phyloP scores from a whole-genome alignment of 306 rosid species.

The Oxytropis ochrocephala region DNA sequence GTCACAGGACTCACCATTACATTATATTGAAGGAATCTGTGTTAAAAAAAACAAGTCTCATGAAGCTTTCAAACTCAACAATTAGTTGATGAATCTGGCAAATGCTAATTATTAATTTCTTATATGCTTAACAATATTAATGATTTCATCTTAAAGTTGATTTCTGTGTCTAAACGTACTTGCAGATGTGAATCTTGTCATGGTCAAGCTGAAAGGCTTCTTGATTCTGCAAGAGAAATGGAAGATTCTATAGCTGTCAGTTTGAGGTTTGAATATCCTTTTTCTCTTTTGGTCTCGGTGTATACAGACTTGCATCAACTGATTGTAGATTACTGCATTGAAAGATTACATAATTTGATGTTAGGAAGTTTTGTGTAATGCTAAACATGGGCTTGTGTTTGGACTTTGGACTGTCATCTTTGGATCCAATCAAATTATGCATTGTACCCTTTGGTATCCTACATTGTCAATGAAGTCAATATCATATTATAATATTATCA shows the following conservation, averaged over 20 bases:
- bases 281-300: neutral
- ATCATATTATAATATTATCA: neutral
- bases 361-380: slow-evolving; percentile 4
- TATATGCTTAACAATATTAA: neutral
- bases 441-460: neutral
- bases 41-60: slow-evolving; percentile 8
- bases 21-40: slow-evolving; percentile 1
- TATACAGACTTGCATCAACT: neutral
- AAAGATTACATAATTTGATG: slow-evolving; percentile 3
- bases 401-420: slow-evolving; percentile 5
- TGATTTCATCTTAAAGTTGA: slow-evolving; percentile 18
- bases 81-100: slow-evolving; percentile 4
- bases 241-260: slow-evolving; percentile 96
- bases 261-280: slow-evolving; percentile 63
- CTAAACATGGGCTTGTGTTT: neutral
- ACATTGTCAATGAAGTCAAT: neutral
- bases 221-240: slow-evolving; percentile 98
- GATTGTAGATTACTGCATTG: neutral
- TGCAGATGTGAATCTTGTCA: slow-evolving; percentile 97
- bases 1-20: neutral
- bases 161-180: slow-evolving; percentile 20
- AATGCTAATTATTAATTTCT: neutral
- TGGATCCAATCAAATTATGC: slow-evolving; percentile 5
- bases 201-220: slow-evolving; percentile 98
- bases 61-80: slow-evolving; percentile 8